phyloP scores from a whole-genome alignment of 495 filamentous ascomycete species.

The Penicillium turbatum region DNA sequence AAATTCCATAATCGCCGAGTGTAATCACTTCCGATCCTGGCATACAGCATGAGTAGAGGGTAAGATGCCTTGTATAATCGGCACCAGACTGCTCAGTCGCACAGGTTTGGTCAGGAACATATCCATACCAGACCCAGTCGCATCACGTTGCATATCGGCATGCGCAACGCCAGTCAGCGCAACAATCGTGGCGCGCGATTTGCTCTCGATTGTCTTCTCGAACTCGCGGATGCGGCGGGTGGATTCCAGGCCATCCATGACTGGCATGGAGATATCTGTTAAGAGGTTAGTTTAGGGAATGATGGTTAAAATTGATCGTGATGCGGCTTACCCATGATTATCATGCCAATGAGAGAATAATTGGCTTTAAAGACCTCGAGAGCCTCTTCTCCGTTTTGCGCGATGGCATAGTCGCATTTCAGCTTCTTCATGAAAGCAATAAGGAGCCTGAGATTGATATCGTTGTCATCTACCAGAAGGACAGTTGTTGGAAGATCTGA shows the following conservation, averaged over 20 bases:
- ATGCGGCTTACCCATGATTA: conserved; percentile 44
- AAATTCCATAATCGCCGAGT: too few species aligned
- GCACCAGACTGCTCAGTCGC: conserved; percentile 9
- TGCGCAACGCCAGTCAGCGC: conserved; percentile 35
- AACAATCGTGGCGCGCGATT: conserved; percentile 19
- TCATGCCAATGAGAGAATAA: conserved; percentile 34
- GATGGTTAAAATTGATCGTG: neutral
- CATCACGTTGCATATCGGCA: conserved; percentile 24
- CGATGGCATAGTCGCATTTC: conserved; percentile 23
- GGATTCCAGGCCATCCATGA: conserved; percentile 53
- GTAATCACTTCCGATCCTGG: neutral
- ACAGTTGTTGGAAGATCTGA: neutral
- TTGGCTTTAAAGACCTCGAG: conserved; percentile 39
- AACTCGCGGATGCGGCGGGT: conserved; percentile 45
- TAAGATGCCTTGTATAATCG: conserved; percentile 13
- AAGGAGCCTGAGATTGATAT: conserved; percentile 32
- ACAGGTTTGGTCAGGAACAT: conserved; percentile 38
- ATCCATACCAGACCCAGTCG: conserved; percentile 34
- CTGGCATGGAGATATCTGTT: conserved; percentile 54
- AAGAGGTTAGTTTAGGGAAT: neutral
- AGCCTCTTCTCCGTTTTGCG: conserved; percentile 51
- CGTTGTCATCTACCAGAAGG: conserved; percentile 38
- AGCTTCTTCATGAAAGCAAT: conserved; percentile 39
- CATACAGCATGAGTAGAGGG: conserved; percentile 1
- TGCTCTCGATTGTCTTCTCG: conserved; percentile 23